Percentiles rank a stretch among this genome's conserved stretches.
These are phyloP conservation scores for Porcisia deanei DNA, from an alignment of 208 protist species.

Conservation along the genomic window DNA sequence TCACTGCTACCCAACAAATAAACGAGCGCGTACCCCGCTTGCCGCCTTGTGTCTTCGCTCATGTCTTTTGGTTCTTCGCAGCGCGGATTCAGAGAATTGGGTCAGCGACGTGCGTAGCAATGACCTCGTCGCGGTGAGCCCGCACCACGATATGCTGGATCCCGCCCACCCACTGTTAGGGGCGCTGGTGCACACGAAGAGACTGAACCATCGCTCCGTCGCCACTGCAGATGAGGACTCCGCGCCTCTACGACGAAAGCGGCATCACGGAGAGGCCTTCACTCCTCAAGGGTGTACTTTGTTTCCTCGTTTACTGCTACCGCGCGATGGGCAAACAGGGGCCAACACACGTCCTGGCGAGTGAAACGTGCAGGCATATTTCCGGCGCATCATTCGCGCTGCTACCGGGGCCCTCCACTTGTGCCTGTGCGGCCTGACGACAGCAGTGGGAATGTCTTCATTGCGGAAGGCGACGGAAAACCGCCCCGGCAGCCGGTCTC, in stretches of 20 bases:
- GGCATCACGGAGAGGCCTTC: slow-evolving; percentile 76
- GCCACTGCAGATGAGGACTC: slow-evolving; percentile 4
- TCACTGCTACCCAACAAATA: not conserved
- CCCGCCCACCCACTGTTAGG: slow-evolving; percentile 33
- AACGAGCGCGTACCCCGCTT: not conserved
- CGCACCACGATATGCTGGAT: slow-evolving; percentile 50
- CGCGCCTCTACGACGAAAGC: slow-evolving; percentile 81
- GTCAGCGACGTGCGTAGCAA: not conserved
- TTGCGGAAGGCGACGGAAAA: slow-evolving; percentile 42
- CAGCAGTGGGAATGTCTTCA: slow-evolving; percentile 31
- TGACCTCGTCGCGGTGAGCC: slow-evolving; percentile 26
- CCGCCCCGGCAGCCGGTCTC: slow-evolving; percentile 33
- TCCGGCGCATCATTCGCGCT: slow-evolving; percentile 79
- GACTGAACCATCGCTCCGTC: slow-evolving; percentile 16
- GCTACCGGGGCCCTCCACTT: slow-evolving; percentile 70
- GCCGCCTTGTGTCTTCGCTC: not conserved
- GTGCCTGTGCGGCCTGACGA: slow-evolving; percentile 62
- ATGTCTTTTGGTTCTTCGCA: not conserved
- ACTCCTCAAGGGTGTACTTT: slow-evolving; percentile 63
- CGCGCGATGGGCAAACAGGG: slow-evolving; percentile 46
- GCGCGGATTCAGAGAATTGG: not conserved
- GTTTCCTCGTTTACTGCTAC: slow-evolving; percentile 73
- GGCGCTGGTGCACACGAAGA: slow-evolving; percentile 20
- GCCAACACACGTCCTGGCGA: slow-evolving; percentile 74
- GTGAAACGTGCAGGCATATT: slow-evolving; percentile 82